A percentile compares a stretch with the other conserved stretches of the same genome.
These are phyloP conservation scores for Phlebopus sp. DNA, from an alignment of 1,284 basidiomycete species.

Conservation along the genomic window DNA sequence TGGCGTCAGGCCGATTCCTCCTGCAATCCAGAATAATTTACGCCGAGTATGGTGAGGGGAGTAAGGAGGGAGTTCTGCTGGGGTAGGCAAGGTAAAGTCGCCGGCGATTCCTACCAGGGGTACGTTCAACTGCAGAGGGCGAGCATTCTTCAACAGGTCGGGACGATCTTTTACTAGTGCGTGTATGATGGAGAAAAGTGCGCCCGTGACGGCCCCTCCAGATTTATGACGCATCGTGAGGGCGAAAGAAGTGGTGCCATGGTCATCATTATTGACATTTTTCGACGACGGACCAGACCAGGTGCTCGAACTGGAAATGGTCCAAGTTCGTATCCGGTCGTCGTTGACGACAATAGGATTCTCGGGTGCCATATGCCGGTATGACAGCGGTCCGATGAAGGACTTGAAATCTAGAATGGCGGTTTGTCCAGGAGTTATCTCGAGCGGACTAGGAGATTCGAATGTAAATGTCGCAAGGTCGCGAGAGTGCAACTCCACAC, in stretches of 20 bases:
- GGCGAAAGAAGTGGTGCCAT: conserved; percentile 4
- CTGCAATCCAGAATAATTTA: conserved; percentile 23
- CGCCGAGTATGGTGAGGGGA: neutral
- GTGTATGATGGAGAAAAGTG: conserved; percentile 47
- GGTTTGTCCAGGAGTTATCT: conserved; percentile 50
- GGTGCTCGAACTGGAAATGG: conserved; percentile 39
- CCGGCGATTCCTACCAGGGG: conserved; percentile 39
- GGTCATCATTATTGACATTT: neutral
- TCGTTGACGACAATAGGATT: conserved; percentile 54
- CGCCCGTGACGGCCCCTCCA: conserved; percentile 50
- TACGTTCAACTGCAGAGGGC: conserved; percentile 29
- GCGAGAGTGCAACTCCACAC: conserved; percentile 43
- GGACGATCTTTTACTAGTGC: conserved; percentile 38
- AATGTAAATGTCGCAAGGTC: conserved; percentile 57
- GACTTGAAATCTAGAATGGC: conserved; percentile 53
- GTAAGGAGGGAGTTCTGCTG: neutral
- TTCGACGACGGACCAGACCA: conserved; percentile 12
- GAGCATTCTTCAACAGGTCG: conserved; percentile 38
- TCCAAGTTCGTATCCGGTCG: conserved; percentile 67
- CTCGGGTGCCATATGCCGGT: conserved; percentile 50
- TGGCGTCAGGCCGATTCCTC: conserved; percentile 30
- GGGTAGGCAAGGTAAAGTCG: conserved; percentile 31
- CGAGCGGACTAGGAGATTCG: conserved; percentile 34
- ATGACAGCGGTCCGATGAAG: conserved; percentile 45
- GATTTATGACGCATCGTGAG: conserved; percentile 37